phyloP scores from a whole-genome alignment of 192 early-diverging fungal genomes.

The Pilaira anomala region DNA sequence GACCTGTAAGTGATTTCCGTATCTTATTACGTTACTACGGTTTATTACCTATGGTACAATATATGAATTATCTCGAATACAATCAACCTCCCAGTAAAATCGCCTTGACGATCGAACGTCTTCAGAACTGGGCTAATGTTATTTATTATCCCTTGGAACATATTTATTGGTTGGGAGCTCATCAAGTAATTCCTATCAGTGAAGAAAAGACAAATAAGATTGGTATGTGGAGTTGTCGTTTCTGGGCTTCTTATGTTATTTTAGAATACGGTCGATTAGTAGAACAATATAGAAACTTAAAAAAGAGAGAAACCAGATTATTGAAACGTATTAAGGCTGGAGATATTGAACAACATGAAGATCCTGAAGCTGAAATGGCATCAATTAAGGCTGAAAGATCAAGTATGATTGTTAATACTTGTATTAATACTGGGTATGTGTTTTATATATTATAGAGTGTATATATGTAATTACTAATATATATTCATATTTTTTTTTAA shows the following conservation, averaged over 20 bases:
- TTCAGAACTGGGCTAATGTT: conserved; percentile 84
- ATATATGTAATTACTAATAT: not conserved
- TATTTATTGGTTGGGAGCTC: conserved; percentile 88
- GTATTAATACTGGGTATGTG: conserved; percentile 86
- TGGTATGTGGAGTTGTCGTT: conserved; percentile 92
- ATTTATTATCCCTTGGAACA: conserved; percentile 97
- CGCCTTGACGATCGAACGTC: conserved; percentile 67
- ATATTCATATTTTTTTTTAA: not conserved
- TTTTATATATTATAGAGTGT: not conserved
- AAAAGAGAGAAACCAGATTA: conserved; percentile 43
- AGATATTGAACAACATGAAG: conserved; percentile 41
- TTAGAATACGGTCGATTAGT: conserved; percentile 84
- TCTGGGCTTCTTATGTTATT: conserved; percentile 93
- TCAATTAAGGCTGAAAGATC: conserved; percentile 52
- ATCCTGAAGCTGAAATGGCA: conserved; percentile 66
- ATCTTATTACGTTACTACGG: conserved; percentile 86
- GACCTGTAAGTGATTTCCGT: conserved; percentile 88
- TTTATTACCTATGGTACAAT: conserved; percentile 83
- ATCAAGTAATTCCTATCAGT: conserved; percentile 76
- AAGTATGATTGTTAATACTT: conserved; percentile 64
- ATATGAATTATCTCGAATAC: conserved; percentile 76
- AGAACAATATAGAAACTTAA: conserved; percentile 61
- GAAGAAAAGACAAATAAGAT: conserved; percentile 70
- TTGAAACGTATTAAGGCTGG: conserved; percentile 55
- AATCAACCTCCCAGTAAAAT: conserved; percentile 62